Evolutionary conservation across 1,284 basidiomycete genomes (phyloP).

Genomic region (Phellinidium pouzarii): DNA sequence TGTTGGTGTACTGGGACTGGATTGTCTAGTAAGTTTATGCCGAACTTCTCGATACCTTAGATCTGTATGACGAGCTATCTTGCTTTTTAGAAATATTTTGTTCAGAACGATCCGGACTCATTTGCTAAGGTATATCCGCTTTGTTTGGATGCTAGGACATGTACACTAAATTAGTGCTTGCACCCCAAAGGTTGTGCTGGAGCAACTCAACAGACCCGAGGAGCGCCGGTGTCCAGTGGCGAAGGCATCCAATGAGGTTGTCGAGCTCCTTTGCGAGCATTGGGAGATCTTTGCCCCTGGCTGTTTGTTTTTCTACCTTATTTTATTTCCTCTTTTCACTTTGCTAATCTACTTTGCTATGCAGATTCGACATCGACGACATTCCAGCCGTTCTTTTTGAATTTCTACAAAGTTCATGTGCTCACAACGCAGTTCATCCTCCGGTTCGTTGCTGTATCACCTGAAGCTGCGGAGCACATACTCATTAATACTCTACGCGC

Average conservation of each 20-base stretch:
- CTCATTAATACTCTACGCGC: not conserved
- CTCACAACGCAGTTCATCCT: slow-evolving; percentile 86
- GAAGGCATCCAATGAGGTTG: slow-evolving; percentile 80
- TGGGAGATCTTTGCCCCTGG: slow-evolving; percentile 78
- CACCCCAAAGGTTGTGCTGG: slow-evolving; percentile 58
- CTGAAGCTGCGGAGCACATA: not conserved
- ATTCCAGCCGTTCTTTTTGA: slow-evolving; percentile 88
- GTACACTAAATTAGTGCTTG: not conserved
- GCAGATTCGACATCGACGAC: slow-evolving; percentile 75
- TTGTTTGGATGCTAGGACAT: not conserved
- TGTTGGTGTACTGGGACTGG: slow-evolving; percentile 80
- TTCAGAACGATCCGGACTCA: slow-evolving; percentile 65
- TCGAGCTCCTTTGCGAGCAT: slow-evolving; percentile 82
- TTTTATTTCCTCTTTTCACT: slow-evolving; percentile 14
- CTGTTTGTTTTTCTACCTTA: slow-evolving; percentile 40
- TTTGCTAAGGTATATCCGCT: slow-evolving; percentile 66
- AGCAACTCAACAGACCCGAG: slow-evolving; percentile 74
- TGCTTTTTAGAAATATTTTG: slow-evolving; percentile 53
- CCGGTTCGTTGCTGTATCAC: slow-evolving; percentile 31
- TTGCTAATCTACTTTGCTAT: slow-evolving; percentile 22
- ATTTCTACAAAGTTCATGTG: slow-evolving; percentile 78
- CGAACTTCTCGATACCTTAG: not conserved
- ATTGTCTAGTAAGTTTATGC: slow-evolving; percentile 64
- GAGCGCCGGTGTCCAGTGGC: slow-evolving; percentile 84
- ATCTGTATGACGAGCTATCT: slow-evolving; percentile 7